Conservation (phyloP, 306 rosid species). For the Vachellia pachyceras region DNA sequence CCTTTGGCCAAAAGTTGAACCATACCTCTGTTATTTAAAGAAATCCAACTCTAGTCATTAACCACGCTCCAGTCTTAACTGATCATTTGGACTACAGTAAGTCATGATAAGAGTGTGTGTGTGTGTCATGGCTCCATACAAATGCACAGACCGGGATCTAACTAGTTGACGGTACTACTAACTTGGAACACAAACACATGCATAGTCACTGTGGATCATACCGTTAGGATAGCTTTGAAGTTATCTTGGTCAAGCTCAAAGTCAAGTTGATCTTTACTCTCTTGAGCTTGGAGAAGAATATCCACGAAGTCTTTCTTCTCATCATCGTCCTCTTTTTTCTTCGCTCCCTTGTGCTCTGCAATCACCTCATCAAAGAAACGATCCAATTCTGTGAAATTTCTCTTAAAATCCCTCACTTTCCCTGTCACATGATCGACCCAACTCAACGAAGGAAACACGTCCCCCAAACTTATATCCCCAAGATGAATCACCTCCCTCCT, state of each 20-base stretch:
- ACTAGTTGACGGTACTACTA: too few species aligned
- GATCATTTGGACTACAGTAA: not conserved
- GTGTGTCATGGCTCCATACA: too few species aligned
- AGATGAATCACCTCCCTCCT: constrained; percentile 25
- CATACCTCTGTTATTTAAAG: not conserved
- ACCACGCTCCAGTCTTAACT: too few species aligned
- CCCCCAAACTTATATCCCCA: constrained; percentile 22
- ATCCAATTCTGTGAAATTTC: not conserved
- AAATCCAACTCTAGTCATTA: not conserved
- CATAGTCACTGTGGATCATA: not conserved
- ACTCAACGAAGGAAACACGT: constrained; percentile 12
- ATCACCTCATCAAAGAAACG: constrained; percentile 15
- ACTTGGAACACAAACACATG: too few species aligned
- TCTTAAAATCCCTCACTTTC: not conserved
- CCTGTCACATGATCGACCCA: constrained; percentile 35
- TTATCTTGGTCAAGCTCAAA: too few species aligned
- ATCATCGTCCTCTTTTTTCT: not conserved
- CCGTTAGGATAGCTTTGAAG: too few species aligned
- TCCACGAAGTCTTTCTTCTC: constrained; percentile 1
- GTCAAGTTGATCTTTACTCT: too few species aligned
- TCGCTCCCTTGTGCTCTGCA: constrained; percentile 28
- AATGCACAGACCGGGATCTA: too few species aligned
- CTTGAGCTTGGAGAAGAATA: too few species aligned
- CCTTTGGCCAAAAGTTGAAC: not conserved
- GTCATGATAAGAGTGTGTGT: not conserved